Evolutionary conservation across 345 rosid species (phyloP), one percentile per base, ranked within the genome.

Genomic region (Eucalyptus paniculata): DNA sequence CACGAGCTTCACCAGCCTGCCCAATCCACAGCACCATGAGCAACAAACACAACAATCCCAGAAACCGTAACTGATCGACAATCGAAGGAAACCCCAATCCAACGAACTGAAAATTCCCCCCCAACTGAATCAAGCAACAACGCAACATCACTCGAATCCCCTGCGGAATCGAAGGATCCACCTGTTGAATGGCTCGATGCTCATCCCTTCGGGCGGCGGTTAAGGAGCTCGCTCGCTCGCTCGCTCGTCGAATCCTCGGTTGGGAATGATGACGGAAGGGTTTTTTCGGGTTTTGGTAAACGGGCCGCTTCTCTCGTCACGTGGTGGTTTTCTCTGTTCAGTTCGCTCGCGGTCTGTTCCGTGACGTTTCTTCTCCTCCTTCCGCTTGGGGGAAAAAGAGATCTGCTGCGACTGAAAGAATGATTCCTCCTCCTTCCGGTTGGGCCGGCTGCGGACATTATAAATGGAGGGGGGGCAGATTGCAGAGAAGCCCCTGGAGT

Each of bases 1-100:
- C 37, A 93, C 91, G 51, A 96, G 95, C 93, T 93, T 97, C 92
- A 96, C 99, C 89, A 96, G 88, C 93, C 99, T 96, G 91, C 49
- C 45, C 50, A n/a, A 34, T 77, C 85, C 85, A 40, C 62, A 10
- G 30, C 62, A 2, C 62, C 85, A 77, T 40, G 47, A 77, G 85
- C 47, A 77, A 23, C 85, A 23, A 77, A 40, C 47, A 40, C 6
- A 19, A 19, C 56, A 53, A 23, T 34, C 58, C 42, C 47, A 86
- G 60, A 62, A 86, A 87, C n/a, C 42, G 56, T 58, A 88, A 87
- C 7, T 14, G 47, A 87, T 54, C 18, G 15, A 54, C 44, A 23
- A 67, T 12, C 32, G 53, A 86, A 53, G 65, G 23, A 69, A 32
- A n/a, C 26, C 51, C 86, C 42, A 50, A 60, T 50, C 16, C 45